Evolutionary conservation across 257 asterid species (phyloP).

Genomic region (Voacanga thouarsii): DNA sequence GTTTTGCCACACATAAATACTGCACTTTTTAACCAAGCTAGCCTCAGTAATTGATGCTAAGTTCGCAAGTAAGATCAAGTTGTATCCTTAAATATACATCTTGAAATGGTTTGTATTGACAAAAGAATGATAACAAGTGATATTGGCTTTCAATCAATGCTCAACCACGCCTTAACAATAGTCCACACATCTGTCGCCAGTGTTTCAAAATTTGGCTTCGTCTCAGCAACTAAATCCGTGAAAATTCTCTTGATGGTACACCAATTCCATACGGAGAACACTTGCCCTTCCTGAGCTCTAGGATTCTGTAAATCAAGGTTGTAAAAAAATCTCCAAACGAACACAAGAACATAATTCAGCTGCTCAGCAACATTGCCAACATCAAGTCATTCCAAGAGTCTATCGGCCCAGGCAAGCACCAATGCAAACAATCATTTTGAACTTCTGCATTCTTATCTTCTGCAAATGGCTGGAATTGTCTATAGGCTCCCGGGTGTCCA

Average conservation of each 20-base stretch:
- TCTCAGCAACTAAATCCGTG: not conserved
- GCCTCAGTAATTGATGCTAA: too few relatives aligned
- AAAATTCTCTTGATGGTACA: not conserved
- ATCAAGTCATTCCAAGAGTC: conserved; percentile 93
- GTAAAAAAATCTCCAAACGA: not conserved
- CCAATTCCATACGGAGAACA: not conserved
- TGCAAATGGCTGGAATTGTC: conserved; percentile 64
- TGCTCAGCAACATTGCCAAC: conserved; percentile 48
- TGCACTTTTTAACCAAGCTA: too few relatives aligned
- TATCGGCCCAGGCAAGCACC: conserved; percentile 98
- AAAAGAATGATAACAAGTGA: not conserved
- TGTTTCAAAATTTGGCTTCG: not conserved
- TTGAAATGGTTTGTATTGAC: too few relatives aligned
- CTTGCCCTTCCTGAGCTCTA: not conserved
- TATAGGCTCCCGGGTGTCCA: conserved; percentile 76
- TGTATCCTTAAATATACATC: too few relatives aligned
- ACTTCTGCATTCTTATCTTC: conserved; percentile 40
- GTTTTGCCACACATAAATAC: too few relatives aligned
- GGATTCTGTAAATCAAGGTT: not conserved
- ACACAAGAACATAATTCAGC: not conserved
- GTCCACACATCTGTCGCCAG: not conserved
- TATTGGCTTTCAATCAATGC: not conserved
- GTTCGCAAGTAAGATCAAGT: too few relatives aligned
- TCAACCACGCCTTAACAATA: not conserved
- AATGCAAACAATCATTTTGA: conserved; percentile 90